Conservation (phyloP, 768 basidiomycete species). For the Amanita molliuscula region DNA sequence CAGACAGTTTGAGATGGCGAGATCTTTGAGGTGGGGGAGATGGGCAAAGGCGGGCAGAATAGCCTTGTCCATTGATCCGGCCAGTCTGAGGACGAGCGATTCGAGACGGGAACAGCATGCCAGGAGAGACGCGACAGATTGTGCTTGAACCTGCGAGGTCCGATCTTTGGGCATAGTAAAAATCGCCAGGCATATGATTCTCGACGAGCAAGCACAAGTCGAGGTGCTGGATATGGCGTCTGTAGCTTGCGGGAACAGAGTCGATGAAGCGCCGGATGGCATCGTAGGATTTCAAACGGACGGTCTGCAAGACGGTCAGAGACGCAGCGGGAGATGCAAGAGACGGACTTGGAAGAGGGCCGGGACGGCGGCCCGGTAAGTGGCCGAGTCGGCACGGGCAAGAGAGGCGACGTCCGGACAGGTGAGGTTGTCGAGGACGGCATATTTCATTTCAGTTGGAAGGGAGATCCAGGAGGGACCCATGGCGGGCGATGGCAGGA, state of each 20-base stretch:
- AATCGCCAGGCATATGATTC: too few species aligned
- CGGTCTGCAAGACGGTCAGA: constrained; percentile 24
- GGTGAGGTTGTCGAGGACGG: constrained; percentile 41
- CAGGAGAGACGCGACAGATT: constrained; percentile 41
- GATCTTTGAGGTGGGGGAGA: constrained; percentile 29
- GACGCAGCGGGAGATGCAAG: constrained; percentile 3
- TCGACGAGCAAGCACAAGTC: constrained; percentile 28
- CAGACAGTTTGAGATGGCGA: constrained; percentile 38
- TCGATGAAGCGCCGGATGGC: constrained; percentile 41
- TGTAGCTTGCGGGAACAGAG: constrained; percentile 46
- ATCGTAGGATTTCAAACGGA: constrained; percentile 36
- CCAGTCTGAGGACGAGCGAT: constrained; percentile 35
- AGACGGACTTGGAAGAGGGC: constrained; percentile 44
- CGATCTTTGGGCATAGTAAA: not conserved
- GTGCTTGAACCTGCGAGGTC: constrained; percentile 22
- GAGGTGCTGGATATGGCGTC: constrained; percentile 42
- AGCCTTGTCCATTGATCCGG: constrained; percentile 37
- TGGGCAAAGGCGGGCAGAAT: constrained; percentile 38
- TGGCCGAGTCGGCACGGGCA: constrained; percentile 35
- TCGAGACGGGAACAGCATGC: constrained; percentile 35
- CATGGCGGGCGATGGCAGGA: not conserved
- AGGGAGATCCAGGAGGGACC: constrained; percentile 38
- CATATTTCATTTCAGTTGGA: constrained; percentile 57
- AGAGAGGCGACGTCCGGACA: constrained; percentile 33
- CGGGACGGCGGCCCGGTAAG: constrained; percentile 48